phyloP scores from a whole-genome alignment of 164 flowering plant species.

The Dillenia turbinata region DNA sequence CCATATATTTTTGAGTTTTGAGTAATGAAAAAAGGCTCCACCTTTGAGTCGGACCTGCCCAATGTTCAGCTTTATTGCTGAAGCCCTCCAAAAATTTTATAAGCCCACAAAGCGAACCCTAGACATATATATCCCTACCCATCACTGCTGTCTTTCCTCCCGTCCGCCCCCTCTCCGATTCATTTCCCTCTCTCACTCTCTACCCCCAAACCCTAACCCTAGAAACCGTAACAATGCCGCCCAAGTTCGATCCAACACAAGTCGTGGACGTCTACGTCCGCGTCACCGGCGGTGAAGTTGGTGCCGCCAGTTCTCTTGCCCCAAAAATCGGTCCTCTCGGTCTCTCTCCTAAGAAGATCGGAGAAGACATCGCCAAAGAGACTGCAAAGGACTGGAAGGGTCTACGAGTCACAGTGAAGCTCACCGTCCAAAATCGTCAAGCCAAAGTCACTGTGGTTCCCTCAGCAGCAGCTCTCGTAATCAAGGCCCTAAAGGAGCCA shows the following conservation, averaged over 20 bases:
- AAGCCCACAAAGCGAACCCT: too few relatives aligned
- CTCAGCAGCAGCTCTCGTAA: conserved; percentile 19
- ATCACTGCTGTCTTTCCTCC: too few relatives aligned
- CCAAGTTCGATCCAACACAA: conserved; percentile 26
- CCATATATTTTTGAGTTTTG: too few relatives aligned
- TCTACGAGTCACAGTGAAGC: conserved; percentile 19
- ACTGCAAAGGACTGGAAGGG: conserved; percentile 27
- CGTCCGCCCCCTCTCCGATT: too few relatives aligned
- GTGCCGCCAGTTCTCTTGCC: conserved; percentile 27
- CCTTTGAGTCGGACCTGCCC: too few relatives aligned
- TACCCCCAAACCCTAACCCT: too few relatives aligned
- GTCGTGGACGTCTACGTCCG: conserved; percentile 26
- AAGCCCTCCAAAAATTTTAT: too few relatives aligned
- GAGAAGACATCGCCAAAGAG: conserved; percentile 23
- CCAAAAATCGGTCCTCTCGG: conserved; percentile 22
- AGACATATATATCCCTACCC: too few relatives aligned
- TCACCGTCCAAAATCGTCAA: conserved; percentile 20
- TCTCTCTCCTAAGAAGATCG: conserved; percentile 23
- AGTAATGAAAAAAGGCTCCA: too few relatives aligned
- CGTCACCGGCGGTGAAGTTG: conserved; percentile 31
- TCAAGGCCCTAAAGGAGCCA: conserved; percentile 21
- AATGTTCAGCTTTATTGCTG: too few relatives aligned
- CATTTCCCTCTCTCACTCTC: too few relatives aligned
- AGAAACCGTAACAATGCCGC: conserved; percentile 17
- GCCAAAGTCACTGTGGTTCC: conserved; percentile 21